These are phyloP conservation scores for Astragalus membranaceus DNA, from an alignment of 306 rosid genomes.

Conservation along the genomic window DNA sequence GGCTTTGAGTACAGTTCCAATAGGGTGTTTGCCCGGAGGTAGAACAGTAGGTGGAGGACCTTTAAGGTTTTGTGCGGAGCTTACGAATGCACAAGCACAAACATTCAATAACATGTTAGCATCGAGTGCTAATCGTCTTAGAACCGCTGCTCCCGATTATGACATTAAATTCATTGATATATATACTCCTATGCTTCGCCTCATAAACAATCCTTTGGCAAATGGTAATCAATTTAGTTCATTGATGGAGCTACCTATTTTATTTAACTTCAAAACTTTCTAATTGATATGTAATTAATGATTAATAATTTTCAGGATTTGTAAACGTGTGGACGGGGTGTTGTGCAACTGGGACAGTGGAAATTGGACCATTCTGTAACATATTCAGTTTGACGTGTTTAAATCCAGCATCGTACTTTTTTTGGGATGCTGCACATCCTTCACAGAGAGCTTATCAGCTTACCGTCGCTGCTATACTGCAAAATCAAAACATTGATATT, in stretches of 20 bases:
- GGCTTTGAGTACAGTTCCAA: conserved; percentile 30
- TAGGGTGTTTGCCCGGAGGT: conserved; percentile 36
- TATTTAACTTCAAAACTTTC: too few relatives aligned
- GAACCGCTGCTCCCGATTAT: background rate
- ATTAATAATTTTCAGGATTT: conserved; percentile 29
- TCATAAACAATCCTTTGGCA: conserved; percentile 17
- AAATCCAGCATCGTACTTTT: background rate
- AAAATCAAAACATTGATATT: background rate
- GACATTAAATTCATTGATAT: conserved; percentile 28
- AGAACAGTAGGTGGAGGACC: background rate
- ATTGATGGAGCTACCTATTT: too few relatives aligned
- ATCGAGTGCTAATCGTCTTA: background rate
- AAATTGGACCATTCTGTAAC: conserved; percentile 2
- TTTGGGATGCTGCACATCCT: conserved; percentile 48
- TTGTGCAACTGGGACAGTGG: conserved; percentile 30
- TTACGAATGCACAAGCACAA: conserved; percentile 3
- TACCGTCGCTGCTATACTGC: background rate
- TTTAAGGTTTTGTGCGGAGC: background rate
- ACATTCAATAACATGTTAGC: conserved; percentile 19
- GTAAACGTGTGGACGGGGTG: conserved; percentile 1
- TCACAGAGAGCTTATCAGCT: conserved; percentile 22
- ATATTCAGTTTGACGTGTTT: background rate
- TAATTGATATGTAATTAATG: background rate
- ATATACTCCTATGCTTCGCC: conserved; percentile 12
- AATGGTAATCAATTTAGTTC: background rate